Evolutionary conservation across 2,329 filamentous ascomycete species (phyloP).

Genomic region (Sporothrix brunneoviolacea): DNA sequence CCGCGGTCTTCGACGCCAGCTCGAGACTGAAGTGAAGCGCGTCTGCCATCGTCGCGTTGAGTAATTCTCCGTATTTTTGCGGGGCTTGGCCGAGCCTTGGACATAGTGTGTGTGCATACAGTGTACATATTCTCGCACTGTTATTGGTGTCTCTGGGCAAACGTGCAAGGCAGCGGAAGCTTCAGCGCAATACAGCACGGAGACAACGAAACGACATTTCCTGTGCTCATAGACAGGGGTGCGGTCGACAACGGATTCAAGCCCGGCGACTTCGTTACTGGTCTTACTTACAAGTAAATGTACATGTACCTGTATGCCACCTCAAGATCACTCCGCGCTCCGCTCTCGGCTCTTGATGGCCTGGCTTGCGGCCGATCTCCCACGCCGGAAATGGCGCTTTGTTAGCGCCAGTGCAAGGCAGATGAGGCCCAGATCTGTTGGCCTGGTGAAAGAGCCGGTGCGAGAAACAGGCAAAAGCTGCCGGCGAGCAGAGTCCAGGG

Average conservation of each 20-base stretch:
- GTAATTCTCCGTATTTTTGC: background rate
- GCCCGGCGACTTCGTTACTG: too few relatives aligned
- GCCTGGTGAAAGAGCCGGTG: conserved; percentile 1
- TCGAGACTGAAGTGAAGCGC: conserved; percentile 1
- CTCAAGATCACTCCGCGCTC: too few relatives aligned
- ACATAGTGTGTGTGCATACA: background rate
- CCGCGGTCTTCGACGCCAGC: too few relatives aligned
- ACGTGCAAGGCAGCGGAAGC: too few relatives aligned
- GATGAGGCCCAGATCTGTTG: conserved; percentile 7
- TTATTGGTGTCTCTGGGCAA: too few relatives aligned
- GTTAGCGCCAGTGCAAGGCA: conserved; percentile 5
- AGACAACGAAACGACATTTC: too few relatives aligned
- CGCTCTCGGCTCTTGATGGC: background rate
- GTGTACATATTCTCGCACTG: background rate
- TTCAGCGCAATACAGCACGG: too few relatives aligned
- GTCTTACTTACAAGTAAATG: too few relatives aligned
- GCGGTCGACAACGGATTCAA: too few relatives aligned
- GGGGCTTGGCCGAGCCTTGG: background rate
- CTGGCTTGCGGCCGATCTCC: too few relatives aligned
- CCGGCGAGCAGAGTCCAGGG: background rate
- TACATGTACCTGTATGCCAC: too few relatives aligned
- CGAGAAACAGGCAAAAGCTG: background rate
- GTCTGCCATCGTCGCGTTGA: conserved; percentile 4
- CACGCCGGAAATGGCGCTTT: conserved; percentile 2
- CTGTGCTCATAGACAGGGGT: too few relatives aligned